Evolutionary conservation across 805 yeast genomes (phyloP).

Genomic region (Dipodascus geniculatus): DNA sequence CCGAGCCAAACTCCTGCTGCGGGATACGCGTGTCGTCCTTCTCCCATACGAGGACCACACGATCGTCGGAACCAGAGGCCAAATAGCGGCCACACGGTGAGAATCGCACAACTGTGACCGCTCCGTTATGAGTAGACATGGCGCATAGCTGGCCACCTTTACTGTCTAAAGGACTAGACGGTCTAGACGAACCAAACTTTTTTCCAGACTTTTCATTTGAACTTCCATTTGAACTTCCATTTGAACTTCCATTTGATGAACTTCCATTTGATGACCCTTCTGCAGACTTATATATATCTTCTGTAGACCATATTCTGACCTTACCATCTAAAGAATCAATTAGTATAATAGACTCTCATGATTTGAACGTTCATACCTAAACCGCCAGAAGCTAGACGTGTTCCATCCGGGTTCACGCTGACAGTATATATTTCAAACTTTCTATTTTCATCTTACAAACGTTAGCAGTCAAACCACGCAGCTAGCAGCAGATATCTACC

Average conservation of each 20-base stretch:
- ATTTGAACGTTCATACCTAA: constrained; percentile 17
- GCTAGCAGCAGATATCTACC: constrained; percentile 24
- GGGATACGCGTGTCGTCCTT: constrained; percentile 56
- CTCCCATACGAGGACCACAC: constrained; percentile 86
- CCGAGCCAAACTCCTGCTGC: constrained; percentile 56
- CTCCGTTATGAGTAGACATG: constrained; percentile 94
- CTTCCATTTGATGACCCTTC: neutral
- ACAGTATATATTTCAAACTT: constrained; percentile 79
- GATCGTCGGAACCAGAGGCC: constrained; percentile 94
- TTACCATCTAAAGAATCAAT: constrained; percentile 92
- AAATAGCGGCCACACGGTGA: constrained; percentile 85
- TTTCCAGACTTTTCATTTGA: too few species aligned
- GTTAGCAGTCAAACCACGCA: too few species aligned
- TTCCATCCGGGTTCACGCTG: constrained; percentile 69
- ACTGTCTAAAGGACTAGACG: neutral
- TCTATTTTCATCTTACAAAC: constrained; percentile 75
- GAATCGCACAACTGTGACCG: constrained; percentile 86
- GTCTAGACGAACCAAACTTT: too few species aligned
- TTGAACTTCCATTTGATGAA: neutral
- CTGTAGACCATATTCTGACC: constrained; percentile 84
- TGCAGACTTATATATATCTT: constrained; percentile 63
- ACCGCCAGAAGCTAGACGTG: constrained; percentile 87
- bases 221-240: too few species aligned
- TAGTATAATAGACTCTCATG: neutral
- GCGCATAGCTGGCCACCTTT: constrained; percentile 52